Conservation (phyloP, 1,284 basidiomycete species). For the Heterobasidion parviporum region DNA sequence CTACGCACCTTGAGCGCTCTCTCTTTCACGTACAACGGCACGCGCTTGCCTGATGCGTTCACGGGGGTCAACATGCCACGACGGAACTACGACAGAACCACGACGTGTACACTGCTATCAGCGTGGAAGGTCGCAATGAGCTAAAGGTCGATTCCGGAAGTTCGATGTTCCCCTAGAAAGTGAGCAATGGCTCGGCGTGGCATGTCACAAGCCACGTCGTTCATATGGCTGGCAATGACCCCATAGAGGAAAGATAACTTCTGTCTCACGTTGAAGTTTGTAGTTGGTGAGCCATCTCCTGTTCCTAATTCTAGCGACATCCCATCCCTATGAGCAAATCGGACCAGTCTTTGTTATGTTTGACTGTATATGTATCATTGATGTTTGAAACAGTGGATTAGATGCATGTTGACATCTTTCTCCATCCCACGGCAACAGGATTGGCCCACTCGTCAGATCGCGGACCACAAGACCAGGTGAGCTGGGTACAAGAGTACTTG, state of each 20-base stretch:
- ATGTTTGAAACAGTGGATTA: no score
- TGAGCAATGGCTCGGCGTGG: conserved; percentile 57
- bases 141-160: conserved; percentile 62
- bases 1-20: conserved; percentile 43
- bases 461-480: no score
- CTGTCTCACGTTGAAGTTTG: conserved; percentile 18
- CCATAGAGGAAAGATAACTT: conserved; percentile 19
- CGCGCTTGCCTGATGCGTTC: conserved; percentile 50
- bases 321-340: no score
- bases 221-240: conserved; percentile 16
- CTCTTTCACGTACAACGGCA: conserved; percentile 63
- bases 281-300: no score
- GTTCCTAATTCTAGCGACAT: no score
- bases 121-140: conserved; percentile 44
- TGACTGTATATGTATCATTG: no score
- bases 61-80: conserved; percentile 48
- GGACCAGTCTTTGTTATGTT: no score
- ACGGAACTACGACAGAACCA: conserved; percentile 13
- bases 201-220: conserved; percentile 50
- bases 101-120: conserved; percentile 61
- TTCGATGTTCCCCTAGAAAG: conserved; percentile 47
- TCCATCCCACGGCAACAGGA: no score
- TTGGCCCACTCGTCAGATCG: no score
- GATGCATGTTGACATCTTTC: no score
- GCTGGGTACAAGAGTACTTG: no score